Base-by-base conservation (phyloP, 225 moss, liverwort and hornwort species). In the Sphagnum contortum region DNA sequence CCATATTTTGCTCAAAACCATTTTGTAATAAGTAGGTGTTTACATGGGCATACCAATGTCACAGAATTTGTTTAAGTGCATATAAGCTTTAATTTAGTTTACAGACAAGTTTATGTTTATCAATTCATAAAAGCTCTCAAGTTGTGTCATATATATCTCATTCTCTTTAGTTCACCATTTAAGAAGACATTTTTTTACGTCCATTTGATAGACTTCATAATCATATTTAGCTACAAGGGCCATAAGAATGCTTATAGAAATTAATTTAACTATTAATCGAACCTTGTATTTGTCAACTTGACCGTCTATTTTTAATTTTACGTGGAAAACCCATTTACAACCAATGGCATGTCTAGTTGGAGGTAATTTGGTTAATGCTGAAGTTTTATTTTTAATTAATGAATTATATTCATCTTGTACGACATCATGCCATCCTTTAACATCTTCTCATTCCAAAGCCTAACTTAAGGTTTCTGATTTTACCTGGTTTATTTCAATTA, bases 301-400 rank as follows among this genome's bases (percentile, higher is more conserved):
- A 9, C 60, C 60, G 5, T 61, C 5, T 8, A 5, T 13, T 61
- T 47, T 44, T 0, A 9, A 4, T 61, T 61, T 61, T 10, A 44
- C 5, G 3, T 61, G 29, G 13, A 44, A 61, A 44, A 61, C 13
- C 60, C 60, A 61, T 61, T 29, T 61, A 5, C 60, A 61, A 47
- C 44, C 46, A 47, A 61, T 61, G 13, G 46, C 44, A 61, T 10
- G 10, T 47, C 46, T 61, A 9, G 3, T 13, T 3, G 13, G 60
- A 61, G 60, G 13, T 9, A 61, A 47, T 9, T 61, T n/a, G 3
- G 60, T 61, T 44, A 61, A 47, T 10, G 14, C 14, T 47, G 2
- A 61, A 3, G 60, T 61, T 61, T 61, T 61, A 61, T 61, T 61
- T 6, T 44, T 44, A 8, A 61, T 61, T 44, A 9, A 13, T 61